Evolutionary conservation across 139 green algal genomes (phyloP), one percentile per base, ranked within the genome.

Genomic region (Picochlorum sp.): DNA sequence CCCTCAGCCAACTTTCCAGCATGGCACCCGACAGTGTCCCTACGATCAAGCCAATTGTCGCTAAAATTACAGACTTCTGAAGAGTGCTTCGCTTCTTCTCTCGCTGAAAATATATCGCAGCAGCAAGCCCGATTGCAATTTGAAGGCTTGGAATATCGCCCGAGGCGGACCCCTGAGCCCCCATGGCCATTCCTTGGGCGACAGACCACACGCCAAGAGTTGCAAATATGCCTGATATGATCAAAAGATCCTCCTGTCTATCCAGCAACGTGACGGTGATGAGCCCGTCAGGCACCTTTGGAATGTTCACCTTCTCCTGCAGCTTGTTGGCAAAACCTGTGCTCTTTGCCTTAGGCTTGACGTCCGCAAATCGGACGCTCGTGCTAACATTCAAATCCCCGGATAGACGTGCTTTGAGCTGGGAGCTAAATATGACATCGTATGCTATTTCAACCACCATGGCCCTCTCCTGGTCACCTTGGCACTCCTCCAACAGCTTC

Each of bases 1-100:
- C 89, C 2, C 82, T 67, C 45, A 96, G 69, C 85, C 85, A 96
- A 13, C 54, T 70, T 59, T 96, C 76, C 4, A 92, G n/a, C 7
- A 67, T 49, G 2, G 68, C 76, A 18, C 89, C 89, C 30, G 92
- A 1, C 11, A 92, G 52, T 0, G 80, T 77, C 14, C 87, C 87
- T n/a, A 66, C 57, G 9, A 88, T 71, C 8, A 95, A 65, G 15
- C 77, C 74, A 3, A 50, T 83, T 11, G 79, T 34, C 7, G 83
- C 76, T 20, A 95, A 62, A 4, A 65, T 78, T 6, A 63, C 63
- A 47, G 30, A 15, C 49, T 69, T 76, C 24, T 80, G 77, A 2
- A 92, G 58, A 3, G 41, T 52, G 55, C 90, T 69, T 3, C 69
- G 50, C 69, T 95, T 92, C 57, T 85, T 79, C 45, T 91, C 78